Evolutionary conservation across 495 filamentous ascomycete genomes (phyloP), one percentile per base, ranked within the genome.

Genomic region (Aspergillus nidulans): DNA sequence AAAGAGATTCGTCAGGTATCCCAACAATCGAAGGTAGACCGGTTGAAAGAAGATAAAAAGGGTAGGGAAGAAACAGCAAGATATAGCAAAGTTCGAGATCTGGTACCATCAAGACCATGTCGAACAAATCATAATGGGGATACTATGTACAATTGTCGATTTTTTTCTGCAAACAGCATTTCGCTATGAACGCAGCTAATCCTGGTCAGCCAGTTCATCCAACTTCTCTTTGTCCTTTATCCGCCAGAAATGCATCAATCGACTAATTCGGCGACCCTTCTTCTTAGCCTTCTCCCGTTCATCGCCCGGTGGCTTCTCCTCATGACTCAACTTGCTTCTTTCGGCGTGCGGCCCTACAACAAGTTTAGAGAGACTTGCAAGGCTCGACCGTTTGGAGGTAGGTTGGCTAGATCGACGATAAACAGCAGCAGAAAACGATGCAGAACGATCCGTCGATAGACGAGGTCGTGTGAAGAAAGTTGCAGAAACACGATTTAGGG

Each of bases 171-270:
- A 44, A 53, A 34, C 48, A 45, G 43, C 43, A 40, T 59, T 53
- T 50, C 53, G 40, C 68, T 53, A 62, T 59, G 55, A 54, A 20
- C 58, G 62, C 54, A 56, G 59, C 53, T 75, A 65, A 39, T 65
- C 53, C 36, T 49, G 49, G 47, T 61, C 23, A 34, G 57, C 32
- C 43, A 62, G 54, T 18, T 56, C 59, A 21, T 55, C 51, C 36
- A 60, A 32, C 59, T 63, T 70, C 26, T 76, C 71, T 53, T 78
- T 80, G 42, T 80, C 79, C 57, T 75, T 81, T 15, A 79, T 69
- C 66, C 86, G 90, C 87, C 88, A 94, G 63, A 94, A 95, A 52
- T 88, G 85, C 82, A 94, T 85, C 63, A 94, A 73, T 32, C 87
- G 84, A 65, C 88, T 90, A 34, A 95, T 73, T 32, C 89, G 81